Evolutionary conservation across 2,329 filamentous ascomycete genomes (phyloP).

Genomic region (Hypoxylon sp.): DNA sequence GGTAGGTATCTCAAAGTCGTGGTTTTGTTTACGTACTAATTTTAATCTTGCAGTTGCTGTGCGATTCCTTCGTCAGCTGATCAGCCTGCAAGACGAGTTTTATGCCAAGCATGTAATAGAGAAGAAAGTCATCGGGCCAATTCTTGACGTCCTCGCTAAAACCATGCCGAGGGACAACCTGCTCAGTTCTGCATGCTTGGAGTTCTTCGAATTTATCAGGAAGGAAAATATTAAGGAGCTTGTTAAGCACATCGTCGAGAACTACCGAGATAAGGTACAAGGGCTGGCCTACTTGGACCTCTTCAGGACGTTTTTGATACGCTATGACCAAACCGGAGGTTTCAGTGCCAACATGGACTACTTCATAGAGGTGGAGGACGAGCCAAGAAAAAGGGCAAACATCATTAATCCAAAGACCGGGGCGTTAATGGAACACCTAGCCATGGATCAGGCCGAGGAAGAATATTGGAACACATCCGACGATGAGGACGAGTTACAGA

Average conservation of each 20-base stretch:
- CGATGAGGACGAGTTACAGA: slow-evolving; percentile 78
- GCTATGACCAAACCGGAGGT: slow-evolving; percentile 84
- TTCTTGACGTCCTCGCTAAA: slow-evolving; percentile 85
- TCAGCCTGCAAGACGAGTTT: slow-evolving; percentile 90
- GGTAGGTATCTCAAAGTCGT: slow-evolving; percentile 66
- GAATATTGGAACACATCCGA: slow-evolving; percentile 95
- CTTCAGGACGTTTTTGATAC: slow-evolving; percentile 81
- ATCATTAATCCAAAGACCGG: slow-evolving; percentile 67
- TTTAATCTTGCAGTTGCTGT: slow-evolving; percentile 75
- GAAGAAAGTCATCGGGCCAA: slow-evolving; percentile 84
- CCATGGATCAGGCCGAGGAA: slow-evolving; percentile 85
- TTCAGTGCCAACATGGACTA: slow-evolving; percentile 77
- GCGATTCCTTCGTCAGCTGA: slow-evolving; percentile 91
- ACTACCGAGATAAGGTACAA: slow-evolving; percentile 83
- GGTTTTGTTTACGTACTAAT: slow-evolving; percentile 38
- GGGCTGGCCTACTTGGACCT: slow-evolving; percentile 86
- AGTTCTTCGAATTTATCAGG: slow-evolving; percentile 93
- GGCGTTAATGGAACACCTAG: slow-evolving; percentile 77
- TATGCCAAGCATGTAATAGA: slow-evolving; percentile 89
- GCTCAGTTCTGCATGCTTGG: slow-evolving; percentile 91
- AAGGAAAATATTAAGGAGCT: slow-evolving; percentile 85
- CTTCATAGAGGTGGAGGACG: slow-evolving; percentile 79
- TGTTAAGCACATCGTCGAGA: slow-evolving; percentile 86
- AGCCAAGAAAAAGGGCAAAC: slow-evolving; percentile 59
- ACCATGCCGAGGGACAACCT: slow-evolving; percentile 95